A percentile compares a stretch with the other conserved stretches of the same genome.
These are phyloP conservation scores for Populus tomentosa DNA, from an alignment of 441 rosid species.

Conservation along the genomic window DNA sequence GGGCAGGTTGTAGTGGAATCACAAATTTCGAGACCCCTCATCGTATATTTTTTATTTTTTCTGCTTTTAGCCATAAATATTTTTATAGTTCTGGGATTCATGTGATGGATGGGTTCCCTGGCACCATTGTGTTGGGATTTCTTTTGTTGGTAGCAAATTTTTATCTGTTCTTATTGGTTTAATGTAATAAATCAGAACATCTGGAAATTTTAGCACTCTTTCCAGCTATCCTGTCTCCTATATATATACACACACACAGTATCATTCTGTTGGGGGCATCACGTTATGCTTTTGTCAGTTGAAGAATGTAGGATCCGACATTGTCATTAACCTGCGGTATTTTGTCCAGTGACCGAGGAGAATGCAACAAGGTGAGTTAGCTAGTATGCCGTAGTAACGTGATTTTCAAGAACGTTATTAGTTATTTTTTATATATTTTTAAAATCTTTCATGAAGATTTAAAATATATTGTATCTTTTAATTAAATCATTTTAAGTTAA, in stretches of 20 bases:
- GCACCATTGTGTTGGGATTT: neutral
- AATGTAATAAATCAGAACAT: neutral
- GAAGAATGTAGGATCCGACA: no score
- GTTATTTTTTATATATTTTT: no score
- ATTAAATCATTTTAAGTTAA: no score
- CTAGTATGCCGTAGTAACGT: neutral
- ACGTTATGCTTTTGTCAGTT: neutral
- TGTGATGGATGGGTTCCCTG: neutral
- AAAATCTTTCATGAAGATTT: no score
- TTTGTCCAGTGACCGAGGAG: neutral
- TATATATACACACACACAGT: neutral
- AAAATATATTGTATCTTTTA: no score
- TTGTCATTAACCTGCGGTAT: neutral
- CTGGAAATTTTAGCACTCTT: neutral
- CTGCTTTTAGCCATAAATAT: neutral
- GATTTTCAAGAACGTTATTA: neutral
- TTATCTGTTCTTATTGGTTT: constrained; percentile 8
- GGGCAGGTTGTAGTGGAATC: neutral
- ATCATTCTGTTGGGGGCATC: neutral
- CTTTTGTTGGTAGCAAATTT: neutral
- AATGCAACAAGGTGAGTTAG: neutral
- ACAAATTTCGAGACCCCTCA: neutral
- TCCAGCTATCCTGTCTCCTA: neutral
- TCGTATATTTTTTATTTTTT: neutral
- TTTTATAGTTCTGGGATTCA: neutral